These are phyloP conservation scores for Elaeis oleifera DNA, from an alignment of 202 grass and related monocot genomes.

Conservation along the genomic window DNA sequence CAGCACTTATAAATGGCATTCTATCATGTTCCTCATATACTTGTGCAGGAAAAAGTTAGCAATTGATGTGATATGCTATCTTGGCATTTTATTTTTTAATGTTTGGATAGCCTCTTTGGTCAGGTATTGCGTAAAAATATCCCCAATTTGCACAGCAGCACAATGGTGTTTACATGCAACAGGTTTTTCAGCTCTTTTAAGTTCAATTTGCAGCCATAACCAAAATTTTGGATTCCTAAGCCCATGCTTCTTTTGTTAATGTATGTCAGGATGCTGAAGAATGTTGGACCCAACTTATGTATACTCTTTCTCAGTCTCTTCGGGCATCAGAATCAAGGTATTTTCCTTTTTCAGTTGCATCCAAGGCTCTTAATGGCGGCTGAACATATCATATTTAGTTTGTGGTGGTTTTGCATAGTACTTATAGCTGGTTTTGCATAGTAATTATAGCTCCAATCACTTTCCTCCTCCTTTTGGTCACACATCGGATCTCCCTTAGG, in stretches of 20 bases:
- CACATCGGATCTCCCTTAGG: no score
- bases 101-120: slow-evolving; percentile 13
- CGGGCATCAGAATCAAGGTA: slow-evolving; percentile 68
- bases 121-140: slow-evolving; percentile 85
- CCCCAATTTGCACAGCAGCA: slow-evolving; percentile 92
- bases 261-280: slow-evolving; percentile 87
- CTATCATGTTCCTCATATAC: no score
- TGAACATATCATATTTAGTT: slow-evolving; percentile 11
- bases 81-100: slow-evolving; percentile 5
- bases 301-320: slow-evolving; percentile 96
- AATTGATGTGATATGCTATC: neutral
- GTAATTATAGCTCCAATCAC: slow-evolving; percentile 3
- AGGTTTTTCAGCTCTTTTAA: slow-evolving; percentile 41
- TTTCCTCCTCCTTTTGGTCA: no score
- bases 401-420: slow-evolving; percentile 8
- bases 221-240: slow-evolving; percentile 12
- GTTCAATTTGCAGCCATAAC: slow-evolving; percentile 17
- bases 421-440: neutral
- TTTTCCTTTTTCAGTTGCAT: neutral
- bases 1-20: no score
- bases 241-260: slow-evolving; percentile 10
- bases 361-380: slow-evolving; percentile 2
- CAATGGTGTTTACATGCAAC: slow-evolving; percentile 96
- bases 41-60: no score
- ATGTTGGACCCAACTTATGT: slow-evolving; percentile 95